Evolutionary conservation across 768 basidiomycete species (phyloP).

Genomic region (Rhodotorula taiwanensis): DNA sequence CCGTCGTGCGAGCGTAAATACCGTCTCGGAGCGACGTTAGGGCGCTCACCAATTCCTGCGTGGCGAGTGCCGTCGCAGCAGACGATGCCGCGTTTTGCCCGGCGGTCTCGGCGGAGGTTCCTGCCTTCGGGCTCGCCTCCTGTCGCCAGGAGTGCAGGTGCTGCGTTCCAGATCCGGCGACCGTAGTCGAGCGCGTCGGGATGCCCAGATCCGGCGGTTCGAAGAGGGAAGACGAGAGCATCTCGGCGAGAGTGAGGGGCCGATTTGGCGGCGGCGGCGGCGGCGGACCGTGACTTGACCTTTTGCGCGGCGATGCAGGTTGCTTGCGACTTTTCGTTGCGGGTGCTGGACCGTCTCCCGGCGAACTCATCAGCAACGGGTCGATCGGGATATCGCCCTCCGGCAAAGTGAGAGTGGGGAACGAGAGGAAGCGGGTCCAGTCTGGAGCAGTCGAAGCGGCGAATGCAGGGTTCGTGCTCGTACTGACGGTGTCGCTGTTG

Average conservation of each 20-base stretch:
- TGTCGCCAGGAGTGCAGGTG: no score
- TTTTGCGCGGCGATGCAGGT: no score
- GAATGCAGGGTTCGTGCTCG: background rate
- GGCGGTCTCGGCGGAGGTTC: background rate
- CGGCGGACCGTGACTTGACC: no score
- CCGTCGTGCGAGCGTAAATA: no score
- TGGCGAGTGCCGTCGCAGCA: no score
- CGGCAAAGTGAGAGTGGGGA: background rate
- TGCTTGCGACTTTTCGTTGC: no score
- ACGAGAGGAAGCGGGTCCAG: slow-evolving; percentile 10
- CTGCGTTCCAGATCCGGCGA: no score
- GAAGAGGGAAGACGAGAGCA: slow-evolving; percentile 18
- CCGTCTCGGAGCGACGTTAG: no score
- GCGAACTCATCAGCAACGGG: background rate
- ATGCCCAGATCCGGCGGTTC: slow-evolving; percentile 27
- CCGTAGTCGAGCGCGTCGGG: background rate
- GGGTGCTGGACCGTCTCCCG: no score
- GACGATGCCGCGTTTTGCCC: background rate
- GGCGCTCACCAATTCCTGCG: no score
- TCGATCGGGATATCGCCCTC: background rate
- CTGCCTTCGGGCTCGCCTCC: background rate
- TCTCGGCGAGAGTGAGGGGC: slow-evolving; percentile 15
- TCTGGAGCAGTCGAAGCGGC: background rate
- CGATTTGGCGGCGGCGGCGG: background rate
- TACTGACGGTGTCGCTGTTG: background rate